Evolutionary conservation across 768 basidiomycete species (phyloP).

Genomic region (Stropharia rugosoannulata): DNA sequence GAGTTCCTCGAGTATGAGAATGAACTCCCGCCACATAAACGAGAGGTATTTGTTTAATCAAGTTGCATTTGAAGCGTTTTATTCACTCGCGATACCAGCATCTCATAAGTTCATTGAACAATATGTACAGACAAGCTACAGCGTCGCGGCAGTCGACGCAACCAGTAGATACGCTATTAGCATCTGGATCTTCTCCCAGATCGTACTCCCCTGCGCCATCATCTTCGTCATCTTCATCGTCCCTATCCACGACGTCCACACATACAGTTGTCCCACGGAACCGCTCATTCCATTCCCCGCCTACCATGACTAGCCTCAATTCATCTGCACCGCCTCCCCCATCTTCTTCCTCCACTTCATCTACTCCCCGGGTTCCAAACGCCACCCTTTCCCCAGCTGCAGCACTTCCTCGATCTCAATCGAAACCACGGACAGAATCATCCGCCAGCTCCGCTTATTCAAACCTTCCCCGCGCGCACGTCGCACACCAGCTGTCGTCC

Average conservation of each 20-base stretch:
- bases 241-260: slow-evolving; percentile 70
- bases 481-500: slow-evolving; percentile 19
- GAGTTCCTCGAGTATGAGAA: slow-evolving; percentile 76
- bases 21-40: slow-evolving; percentile 50
- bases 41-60: slow-evolving; percentile 43
- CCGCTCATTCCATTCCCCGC: slow-evolving; percentile 17
- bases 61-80: slow-evolving; percentile 6
- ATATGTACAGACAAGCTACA: slow-evolving; percentile 37
- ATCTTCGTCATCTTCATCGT: slow-evolving; percentile 64
- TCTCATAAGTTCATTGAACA: slow-evolving; percentile 38
- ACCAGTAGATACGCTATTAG: slow-evolving; percentile 7
- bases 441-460: slow-evolving; percentile 23
- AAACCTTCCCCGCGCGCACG: slow-evolving; percentile 19
- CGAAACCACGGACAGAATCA: slow-evolving; percentile 23
- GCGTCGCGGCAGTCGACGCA: slow-evolving; percentile 28
- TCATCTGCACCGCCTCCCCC: slow-evolving; percentile 23
- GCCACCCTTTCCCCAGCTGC: slow-evolving; percentile 11
- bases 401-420: slow-evolving; percentile 16
- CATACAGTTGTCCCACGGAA: slow-evolving; percentile 63
- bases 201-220: slow-evolving; percentile 51
- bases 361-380: slow-evolving; percentile 27
- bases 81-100: slow-evolving; percentile 24
- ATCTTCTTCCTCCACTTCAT: slow-evolving; percentile 39
- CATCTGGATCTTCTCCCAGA: slow-evolving; percentile 30
- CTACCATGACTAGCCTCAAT: slow-evolving; percentile 23